Evolutionary conservation across 306 rosid genomes (phyloP).

Genomic region (Lupinus albus): DNA sequence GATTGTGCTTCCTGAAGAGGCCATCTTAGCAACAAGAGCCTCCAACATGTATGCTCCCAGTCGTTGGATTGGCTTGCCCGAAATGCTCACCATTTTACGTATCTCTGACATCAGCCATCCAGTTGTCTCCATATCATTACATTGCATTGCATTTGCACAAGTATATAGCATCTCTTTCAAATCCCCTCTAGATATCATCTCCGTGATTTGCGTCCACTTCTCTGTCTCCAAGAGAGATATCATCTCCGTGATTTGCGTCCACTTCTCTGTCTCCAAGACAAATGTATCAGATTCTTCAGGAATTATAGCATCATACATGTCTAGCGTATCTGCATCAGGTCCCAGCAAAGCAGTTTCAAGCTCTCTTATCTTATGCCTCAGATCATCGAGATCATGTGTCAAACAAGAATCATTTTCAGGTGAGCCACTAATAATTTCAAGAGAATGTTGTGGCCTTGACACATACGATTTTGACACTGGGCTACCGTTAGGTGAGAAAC

Average conservation of each 20-base stretch:
- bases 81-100: constrained; percentile 83
- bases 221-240: constrained; percentile 59
- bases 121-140: constrained; percentile 57
- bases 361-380: constrained; percentile 80
- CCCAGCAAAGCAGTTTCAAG: constrained; percentile 75
- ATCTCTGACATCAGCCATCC: constrained; percentile 71
- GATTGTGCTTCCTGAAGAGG: constrained; percentile 81
- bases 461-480: constrained; percentile 51
- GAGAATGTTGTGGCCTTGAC: constrained; percentile 51
- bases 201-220: constrained; percentile 59
- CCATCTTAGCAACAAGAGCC: constrained; percentile 80
- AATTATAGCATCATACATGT: constrained; percentile 36
- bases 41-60: constrained; percentile 90
- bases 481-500: constrained; percentile 60
- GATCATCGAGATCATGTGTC: constrained; percentile 59
- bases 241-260: constrained; percentile 57
- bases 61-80: constrained; percentile 80
- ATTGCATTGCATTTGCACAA: constrained; percentile 74
- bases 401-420: constrained; percentile 59
- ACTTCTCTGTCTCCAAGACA: constrained; percentile 59
- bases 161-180: constrained; percentile 77
- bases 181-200: constrained; percentile 62
- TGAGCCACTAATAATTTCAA: constrained; percentile 53
- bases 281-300: constrained; percentile 38
- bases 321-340: constrained; percentile 53